Conservation (phyloP, 1,284 basidiomycete genomes). For the Pseudozyma tsukubaensis region DNA sequence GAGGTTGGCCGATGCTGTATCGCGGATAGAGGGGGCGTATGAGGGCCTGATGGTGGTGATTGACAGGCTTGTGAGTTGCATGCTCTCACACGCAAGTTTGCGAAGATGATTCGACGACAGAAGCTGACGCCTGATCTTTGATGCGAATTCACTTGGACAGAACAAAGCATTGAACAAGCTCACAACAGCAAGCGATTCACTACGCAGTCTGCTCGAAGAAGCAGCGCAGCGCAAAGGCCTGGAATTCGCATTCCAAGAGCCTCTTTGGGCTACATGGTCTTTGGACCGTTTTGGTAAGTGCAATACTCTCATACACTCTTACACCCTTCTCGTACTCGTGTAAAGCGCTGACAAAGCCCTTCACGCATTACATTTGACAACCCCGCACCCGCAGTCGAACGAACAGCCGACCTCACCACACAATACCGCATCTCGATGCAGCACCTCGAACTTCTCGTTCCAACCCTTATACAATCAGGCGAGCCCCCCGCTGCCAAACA, state of each 20-base stretch:
- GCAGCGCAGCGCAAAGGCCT: conserved; percentile 43
- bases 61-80: conserved; percentile 52
- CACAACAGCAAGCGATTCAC: conserved; percentile 36
- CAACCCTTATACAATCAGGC: conserved; percentile 35
- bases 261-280: conserved; percentile 63
- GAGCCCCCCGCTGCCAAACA: conserved; percentile 19
- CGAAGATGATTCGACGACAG: no score
- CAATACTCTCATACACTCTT: no score
- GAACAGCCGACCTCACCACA: conserved; percentile 19
- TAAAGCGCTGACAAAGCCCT: neutral
- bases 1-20: conserved; percentile 30
- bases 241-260: conserved; percentile 47
- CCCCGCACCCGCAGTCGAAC: conserved; percentile 15
- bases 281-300: conserved; percentile 57
- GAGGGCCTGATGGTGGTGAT: conserved; percentile 30
- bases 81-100: no score
- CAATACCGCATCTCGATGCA: conserved; percentile 44
- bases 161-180: conserved; percentile 44
- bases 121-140: no score
- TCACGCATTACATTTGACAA: neutral
- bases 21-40: conserved; percentile 33
- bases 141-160: no score
- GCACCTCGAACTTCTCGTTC: conserved; percentile 37
- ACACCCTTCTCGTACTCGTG: neutral
- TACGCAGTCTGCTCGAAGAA: conserved; percentile 42